Conservation (phyloP, 495 filamentous ascomycete genomes). For the Copromyces sp. region DNA sequence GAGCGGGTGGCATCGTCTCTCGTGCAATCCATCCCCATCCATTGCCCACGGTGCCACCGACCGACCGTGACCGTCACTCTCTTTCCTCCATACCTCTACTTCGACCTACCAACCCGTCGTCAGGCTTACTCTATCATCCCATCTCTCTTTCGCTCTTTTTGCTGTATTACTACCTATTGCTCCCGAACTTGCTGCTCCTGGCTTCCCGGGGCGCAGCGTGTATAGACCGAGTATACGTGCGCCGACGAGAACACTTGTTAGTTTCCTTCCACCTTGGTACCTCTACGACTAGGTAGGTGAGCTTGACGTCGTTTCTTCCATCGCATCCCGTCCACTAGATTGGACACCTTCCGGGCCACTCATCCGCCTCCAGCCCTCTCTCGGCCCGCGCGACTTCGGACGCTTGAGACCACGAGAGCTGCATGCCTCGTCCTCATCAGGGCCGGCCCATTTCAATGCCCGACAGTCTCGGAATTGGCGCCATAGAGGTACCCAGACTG, state of each 20-base stretch:
- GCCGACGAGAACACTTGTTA: conserved; percentile 2
- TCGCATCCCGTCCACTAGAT: background rate
- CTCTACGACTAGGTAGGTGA: background rate
- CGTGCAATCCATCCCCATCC: background rate
- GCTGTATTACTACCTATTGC: conserved; percentile 19
- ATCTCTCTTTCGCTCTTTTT: conserved; percentile 26
- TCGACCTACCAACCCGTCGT: conserved; percentile 12
- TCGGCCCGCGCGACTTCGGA: background rate
- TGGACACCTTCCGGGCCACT: background rate
- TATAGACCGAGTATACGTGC: conserved; percentile 15
- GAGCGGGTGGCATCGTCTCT: background rate
- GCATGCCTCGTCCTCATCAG: background rate
- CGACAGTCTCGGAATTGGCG: background rate
- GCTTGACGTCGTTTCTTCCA: background rate
- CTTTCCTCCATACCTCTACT: conserved; percentile 13
- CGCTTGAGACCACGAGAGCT: background rate
- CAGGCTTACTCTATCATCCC: conserved; percentile 16
- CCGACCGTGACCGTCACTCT: conserved; percentile 13
- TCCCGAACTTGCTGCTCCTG: conserved; percentile 25
- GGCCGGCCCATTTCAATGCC: background rate
- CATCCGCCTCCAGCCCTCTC: background rate
- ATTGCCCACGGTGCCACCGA: background rate
- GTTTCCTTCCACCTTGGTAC: conserved; percentile 12
- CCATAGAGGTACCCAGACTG: background rate
- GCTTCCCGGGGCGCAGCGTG: conserved; percentile 27